These are phyloP conservation scores for Ceratocystis diversiconidia DNA, from an alignment of 2,329 filamentous ascomycete genomes.

Conservation along the genomic window DNA sequence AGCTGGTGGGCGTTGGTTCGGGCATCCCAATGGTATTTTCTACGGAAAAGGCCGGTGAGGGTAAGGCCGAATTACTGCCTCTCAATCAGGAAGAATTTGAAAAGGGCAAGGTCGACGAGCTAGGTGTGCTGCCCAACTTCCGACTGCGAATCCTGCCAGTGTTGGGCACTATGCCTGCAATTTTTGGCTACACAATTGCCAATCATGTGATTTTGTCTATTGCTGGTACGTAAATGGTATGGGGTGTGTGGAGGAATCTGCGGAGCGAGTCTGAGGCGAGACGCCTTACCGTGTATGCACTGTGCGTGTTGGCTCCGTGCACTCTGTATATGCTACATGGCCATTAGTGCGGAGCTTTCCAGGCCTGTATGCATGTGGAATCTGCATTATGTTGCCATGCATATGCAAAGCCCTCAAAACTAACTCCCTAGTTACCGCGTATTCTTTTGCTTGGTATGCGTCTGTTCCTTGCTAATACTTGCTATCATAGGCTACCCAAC, in stretches of 20 bases:
- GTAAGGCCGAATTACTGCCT: conserved; percentile 80
- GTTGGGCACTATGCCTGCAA: conserved; percentile 89
- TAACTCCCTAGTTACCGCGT: background rate
- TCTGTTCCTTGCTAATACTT: conserved; percentile 7
- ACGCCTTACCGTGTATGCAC: background rate
- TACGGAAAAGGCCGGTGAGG: conserved; percentile 75
- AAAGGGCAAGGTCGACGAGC: conserved; percentile 72
- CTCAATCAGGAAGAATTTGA: conserved; percentile 75
- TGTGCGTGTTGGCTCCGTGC: background rate
- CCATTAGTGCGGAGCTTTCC: background rate
- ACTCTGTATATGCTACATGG: background rate
- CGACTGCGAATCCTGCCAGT: conserved; percentile 89
- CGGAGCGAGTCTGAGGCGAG: too few species aligned
- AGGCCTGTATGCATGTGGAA: background rate
- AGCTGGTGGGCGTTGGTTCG: conserved; percentile 60
- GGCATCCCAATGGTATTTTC: conserved; percentile 91
- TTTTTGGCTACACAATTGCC: conserved; percentile 82
- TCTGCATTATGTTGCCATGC: background rate
- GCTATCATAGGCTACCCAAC: conserved; percentile 56
- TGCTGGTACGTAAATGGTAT: conserved; percentile 27
- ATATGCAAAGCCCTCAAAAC: background rate
- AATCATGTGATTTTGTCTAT: conserved; percentile 85
- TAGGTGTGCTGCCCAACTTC: conserved; percentile 84
- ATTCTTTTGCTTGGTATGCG: background rate
- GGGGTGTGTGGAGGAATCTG: background rate